Evolutionary conservation across 495 filamentous ascomycete species (phyloP).

Genomic region (Annulohypoxylon nitens): DNA sequence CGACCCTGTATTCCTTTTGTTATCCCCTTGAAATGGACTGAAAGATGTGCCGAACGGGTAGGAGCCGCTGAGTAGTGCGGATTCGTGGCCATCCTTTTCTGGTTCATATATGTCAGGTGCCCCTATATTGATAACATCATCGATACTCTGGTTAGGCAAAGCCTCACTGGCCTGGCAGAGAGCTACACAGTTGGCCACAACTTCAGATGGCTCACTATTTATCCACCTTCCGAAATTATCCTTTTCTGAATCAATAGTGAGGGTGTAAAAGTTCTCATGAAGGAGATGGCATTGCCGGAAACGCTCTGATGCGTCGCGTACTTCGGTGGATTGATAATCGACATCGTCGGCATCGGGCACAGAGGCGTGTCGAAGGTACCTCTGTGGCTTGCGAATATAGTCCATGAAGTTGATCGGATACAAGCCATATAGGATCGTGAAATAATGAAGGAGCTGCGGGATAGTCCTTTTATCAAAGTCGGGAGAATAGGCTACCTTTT

Average conservation of each 20-base stretch:
- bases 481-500: slow-evolving; percentile 67
- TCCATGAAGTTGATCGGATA: slow-evolving; percentile 85
- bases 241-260: slow-evolving; percentile 78
- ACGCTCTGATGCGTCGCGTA: slow-evolving; percentile 73
- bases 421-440: slow-evolving; percentile 82
- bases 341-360: slow-evolving; percentile 73
- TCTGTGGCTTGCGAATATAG: slow-evolving; percentile 80
- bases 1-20: slow-evolving; percentile 64
- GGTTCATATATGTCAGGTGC: slow-evolving; percentile 28
- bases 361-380: slow-evolving; percentile 73
- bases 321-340: slow-evolving; percentile 77
- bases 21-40: slow-evolving; percentile 43
- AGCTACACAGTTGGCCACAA: slow-evolving; percentile 76
- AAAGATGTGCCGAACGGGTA: slow-evolving; percentile 39
- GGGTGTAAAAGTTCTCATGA: slow-evolving; percentile 79
- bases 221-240: slow-evolving; percentile 77
- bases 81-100: slow-evolving; percentile 42
- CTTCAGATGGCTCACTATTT: slow-evolving; percentile 77
- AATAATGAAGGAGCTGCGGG: slow-evolving; percentile 79
- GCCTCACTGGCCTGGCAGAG: slow-evolving; percentile 52
- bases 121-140: slow-evolving; percentile 15
- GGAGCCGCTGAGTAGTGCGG: slow-evolving; percentile 56
- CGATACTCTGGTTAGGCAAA: slow-evolving; percentile 19
- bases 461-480: slow-evolving; percentile 70
- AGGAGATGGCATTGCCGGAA: slow-evolving; percentile 75